phyloP scores from a whole-genome alignment of 495 filamentous ascomycete genomes.

The Glonium stellatum region DNA sequence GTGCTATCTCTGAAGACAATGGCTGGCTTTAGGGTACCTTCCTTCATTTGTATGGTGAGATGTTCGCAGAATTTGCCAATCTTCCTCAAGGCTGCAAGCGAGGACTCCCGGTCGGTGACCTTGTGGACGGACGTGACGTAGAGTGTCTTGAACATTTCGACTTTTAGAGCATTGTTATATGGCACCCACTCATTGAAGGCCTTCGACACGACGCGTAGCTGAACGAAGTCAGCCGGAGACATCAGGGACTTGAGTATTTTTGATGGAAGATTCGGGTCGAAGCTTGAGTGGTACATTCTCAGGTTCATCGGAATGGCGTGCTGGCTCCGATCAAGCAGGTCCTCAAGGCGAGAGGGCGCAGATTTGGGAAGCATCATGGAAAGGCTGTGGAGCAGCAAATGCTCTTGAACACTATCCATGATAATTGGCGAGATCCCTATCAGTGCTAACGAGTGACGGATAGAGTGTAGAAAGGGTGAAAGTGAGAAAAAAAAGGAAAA shows the following conservation, averaged over 20 bases:
- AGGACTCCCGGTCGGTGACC: background rate
- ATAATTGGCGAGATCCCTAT: no score
- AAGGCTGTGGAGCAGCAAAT: no score
- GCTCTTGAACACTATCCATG: no score
- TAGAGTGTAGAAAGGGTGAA: no score
- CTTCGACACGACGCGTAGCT: background rate
- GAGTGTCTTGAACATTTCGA: background rate
- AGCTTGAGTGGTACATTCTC: background rate
- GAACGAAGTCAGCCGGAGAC: background rate
- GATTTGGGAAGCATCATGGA: no score
- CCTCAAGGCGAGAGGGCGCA: no score
- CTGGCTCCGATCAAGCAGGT: no score
- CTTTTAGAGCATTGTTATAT: background rate
- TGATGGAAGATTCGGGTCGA: background rate
- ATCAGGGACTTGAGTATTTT: background rate
- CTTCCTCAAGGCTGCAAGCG: background rate
- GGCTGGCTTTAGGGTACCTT: background rate
- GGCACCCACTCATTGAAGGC: background rate
- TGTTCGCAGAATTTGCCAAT: background rate
- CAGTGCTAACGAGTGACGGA: no score
- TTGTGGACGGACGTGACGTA: background rate
- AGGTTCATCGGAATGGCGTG: no score
- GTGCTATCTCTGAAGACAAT: no score
- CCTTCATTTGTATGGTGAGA: background rate
- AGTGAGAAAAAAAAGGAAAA: no score